Evolutionary conservation across 139 green algal species (phyloP), one percentile per base, ranked within the genome.

Genomic region (Tetradesmus lagerheimii): DNA sequence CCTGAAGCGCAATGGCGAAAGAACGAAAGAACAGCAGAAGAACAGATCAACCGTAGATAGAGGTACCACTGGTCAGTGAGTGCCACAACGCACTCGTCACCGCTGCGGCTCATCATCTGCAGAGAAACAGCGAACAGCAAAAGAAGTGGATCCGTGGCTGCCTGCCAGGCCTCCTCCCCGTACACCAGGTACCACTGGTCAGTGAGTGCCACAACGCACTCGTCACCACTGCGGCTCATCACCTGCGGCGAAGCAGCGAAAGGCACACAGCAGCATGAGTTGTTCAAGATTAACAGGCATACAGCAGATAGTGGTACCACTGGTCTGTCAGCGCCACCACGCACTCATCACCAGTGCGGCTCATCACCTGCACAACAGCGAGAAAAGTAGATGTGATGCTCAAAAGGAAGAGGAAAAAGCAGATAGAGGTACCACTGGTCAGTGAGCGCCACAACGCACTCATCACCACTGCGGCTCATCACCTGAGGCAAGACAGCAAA

Each of bases 271-370:
- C 80, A 86, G 37, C 45, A 25, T 2, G 31, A 15, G 79, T 11
- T 15, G 47, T 2, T 31, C 18, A 27, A 27, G 23, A 20, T 4
- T 5, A 85, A 16, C 1, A 37, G 34, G n/a, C n/a, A n/a, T n/a
- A n/a, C n/a, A n/a, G n/a, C 43, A 50, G 9, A 50, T 0, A 66
- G 53, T 95, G 87, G 89, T 95, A 97, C 98, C 98, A 99, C 91
- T 99, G 98, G 93, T 99, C 98, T 0, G 98, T 99, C 2, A 99
- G 95, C n/a, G 98, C 98, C 43, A 99, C 98, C 50, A 99, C 96
- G 89, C 98, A 99, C 85, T 99, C 96, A 80, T 99, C 98, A 2
- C 97, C 98, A 8, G 92, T 97, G 47, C 98, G 95, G 29, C 92
- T 97, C 53, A 98, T 97, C 15, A 99, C 97, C 84, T 92, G 41